Evolutionary conservation across 2,329 filamentous ascomycete species (phyloP), one percentile per base, ranked within the genome.

Genomic region (Niveomyces coronatus): DNA sequence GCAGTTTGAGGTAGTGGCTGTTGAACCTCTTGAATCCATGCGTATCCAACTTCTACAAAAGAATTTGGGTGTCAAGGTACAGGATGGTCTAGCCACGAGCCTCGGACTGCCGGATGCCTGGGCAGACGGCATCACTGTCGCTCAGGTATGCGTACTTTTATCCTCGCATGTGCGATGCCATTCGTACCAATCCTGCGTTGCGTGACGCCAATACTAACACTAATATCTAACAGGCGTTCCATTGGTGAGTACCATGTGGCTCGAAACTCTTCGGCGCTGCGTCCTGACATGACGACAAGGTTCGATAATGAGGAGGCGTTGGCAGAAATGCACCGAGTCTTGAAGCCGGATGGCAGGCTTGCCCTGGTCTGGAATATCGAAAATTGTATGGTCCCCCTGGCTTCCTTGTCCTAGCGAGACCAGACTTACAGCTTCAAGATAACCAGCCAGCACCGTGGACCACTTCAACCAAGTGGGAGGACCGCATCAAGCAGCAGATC

Each of bases 361-460:
- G 81, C 76, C 11, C 56, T 83, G 54, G 77, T 86, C 37, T 86
- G 82, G 82, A 85, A 85, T 48, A 64, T 79, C 42, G 80, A 85
- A 53, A 76, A 82, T 46, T 84, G 79, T 79, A 58, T 50, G 68
- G 60, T 17, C 16, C 24, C 11, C 8, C 11, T n/a, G 18, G 16
- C 13, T 23, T 20, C 17, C 23, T 30, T 15, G n/a, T 13, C 5
- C 11, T 20, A 15, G 10, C 11, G 31, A 17, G 8, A 28, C 31
- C 11, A 7, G n/a, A 13, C 31, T 37, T 9, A n/a, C 14, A 29
- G 17, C 10, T 7, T 13, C 20, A 44, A 81, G 76, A 84, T 53
- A 85, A 85, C 53, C 71, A 77, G 33, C 76, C 78, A 0, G 52
- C 56, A 37, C 55, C 54, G 3, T 80, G 77, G 71, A 53, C 61